A percentile compares a stretch with the other conserved stretches of the same genome.
phyloP scores from a whole-genome alignment of 2,329 filamentous ascomycete genomes.

The Aspergillus texensis region DNA sequence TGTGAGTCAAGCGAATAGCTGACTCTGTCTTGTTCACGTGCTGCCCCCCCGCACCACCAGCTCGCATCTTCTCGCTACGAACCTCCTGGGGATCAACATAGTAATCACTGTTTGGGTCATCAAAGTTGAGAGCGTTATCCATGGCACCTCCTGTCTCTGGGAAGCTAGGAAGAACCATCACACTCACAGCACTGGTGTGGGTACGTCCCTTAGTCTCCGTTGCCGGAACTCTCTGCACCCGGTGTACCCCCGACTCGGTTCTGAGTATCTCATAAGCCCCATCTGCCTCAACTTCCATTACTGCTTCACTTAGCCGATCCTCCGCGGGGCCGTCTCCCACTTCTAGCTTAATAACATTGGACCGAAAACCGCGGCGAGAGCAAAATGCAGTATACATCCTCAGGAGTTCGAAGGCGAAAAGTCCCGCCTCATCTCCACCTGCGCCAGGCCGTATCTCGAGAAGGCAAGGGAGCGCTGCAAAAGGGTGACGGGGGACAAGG shows the following conservation, averaged over 20 bases:
- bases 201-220: slow-evolving; percentile 90
- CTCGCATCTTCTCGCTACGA: slow-evolving; percentile 83
- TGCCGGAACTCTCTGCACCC: slow-evolving; percentile 88
- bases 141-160: slow-evolving; percentile 57
- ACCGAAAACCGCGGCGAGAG: slow-evolving; percentile 65
- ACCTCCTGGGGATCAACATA: slow-evolving; percentile 86
- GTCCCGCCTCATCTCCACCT: slow-evolving; percentile 85
- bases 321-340: slow-evolving; percentile 68
- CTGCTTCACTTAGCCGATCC: slow-evolving; percentile 77
- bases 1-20: slow-evolving; percentile 87
- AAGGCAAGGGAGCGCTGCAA: slow-evolving; percentile 85
- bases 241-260: slow-evolving; percentile 89
- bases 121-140: slow-evolving; percentile 62
- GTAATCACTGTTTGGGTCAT: slow-evolving; percentile 88
- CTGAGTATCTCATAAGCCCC: slow-evolving; percentile 82
- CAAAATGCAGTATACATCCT: slow-evolving; percentile 89
- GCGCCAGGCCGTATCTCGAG: slow-evolving; percentile 90
- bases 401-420: slow-evolving; percentile 85
- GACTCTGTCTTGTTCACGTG: slow-evolving; percentile 99
- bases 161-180: slow-evolving; percentile 88
- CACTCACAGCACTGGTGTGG: slow-evolving; percentile 88
- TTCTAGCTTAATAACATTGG: slow-evolving; percentile 78
- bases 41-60: slow-evolving; percentile 88
- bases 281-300: slow-evolving; percentile 76
- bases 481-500: slow-evolving; percentile 85